phyloP scores from a whole-genome alignment of 768 basidiomycete species.

The Strobilomyces confusus region DNA sequence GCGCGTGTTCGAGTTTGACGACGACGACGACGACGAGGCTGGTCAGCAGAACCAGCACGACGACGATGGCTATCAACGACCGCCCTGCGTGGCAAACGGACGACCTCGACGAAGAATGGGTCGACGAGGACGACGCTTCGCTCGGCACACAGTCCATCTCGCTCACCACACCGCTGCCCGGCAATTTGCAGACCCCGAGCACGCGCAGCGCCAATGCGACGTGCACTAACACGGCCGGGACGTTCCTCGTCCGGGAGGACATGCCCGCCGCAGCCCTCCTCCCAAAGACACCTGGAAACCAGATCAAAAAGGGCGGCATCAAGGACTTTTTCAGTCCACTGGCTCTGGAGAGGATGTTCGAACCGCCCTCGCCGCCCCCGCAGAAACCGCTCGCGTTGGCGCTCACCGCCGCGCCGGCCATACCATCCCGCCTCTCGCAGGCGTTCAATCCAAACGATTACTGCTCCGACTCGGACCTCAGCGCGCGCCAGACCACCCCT shows the following conservation, averaged over 20 bases:
- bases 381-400: slow-evolving; percentile 18
- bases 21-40: not conserved
- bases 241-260: slow-evolving; percentile 74
- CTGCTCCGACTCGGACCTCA: slow-evolving; percentile 23
- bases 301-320: slow-evolving; percentile 50
- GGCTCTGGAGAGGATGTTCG: slow-evolving; percentile 87
- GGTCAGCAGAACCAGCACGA: not conserved
- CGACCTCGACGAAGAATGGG: slow-evolving; percentile 90
- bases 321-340: slow-evolving; percentile 89
- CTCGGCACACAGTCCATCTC: slow-evolving; percentile 54
- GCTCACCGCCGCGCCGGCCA: slow-evolving; percentile 26
- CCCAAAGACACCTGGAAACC: slow-evolving; percentile 61
- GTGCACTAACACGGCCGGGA: slow-evolving; percentile 47
- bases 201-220: slow-evolving; percentile 31
- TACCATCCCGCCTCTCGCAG: slow-evolving; percentile 38
- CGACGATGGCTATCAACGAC: slow-evolving; percentile 8
- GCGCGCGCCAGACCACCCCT: slow-evolving; percentile 8
- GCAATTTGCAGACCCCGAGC: slow-evolving; percentile 41
- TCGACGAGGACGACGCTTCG: slow-evolving; percentile 48
- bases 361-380: slow-evolving; percentile 81
- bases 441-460: slow-evolving; percentile 32
- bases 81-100: slow-evolving; percentile 83
- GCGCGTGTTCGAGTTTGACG: slow-evolving; percentile 4
- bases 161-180: slow-evolving; percentile 53
- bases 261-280: slow-evolving; percentile 50